A percentile compares a stretch with the other conserved stretches of the same genome.
phyloP scores from a whole-genome alignment of 2,329 filamentous ascomycete species.

The Raffaelea arxii region DNA sequence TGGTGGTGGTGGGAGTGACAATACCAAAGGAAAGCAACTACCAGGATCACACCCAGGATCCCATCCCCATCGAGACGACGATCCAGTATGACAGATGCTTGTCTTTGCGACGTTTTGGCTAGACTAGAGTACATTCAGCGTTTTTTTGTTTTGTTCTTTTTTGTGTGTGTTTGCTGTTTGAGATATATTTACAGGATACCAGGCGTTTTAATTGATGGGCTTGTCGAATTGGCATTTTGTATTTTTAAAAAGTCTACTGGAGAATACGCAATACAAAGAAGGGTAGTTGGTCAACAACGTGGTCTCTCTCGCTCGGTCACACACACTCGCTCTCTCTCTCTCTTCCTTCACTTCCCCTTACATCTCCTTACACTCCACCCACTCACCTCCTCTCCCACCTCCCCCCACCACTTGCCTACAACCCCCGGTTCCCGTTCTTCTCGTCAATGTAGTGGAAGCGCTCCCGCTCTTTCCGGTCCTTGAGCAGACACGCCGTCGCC shows the following conservation, averaged over 20 bases:
- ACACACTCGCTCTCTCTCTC: no score
- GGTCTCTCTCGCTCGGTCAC: no score
- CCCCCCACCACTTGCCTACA: conserved; percentile 23
- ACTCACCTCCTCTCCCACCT: neutral
- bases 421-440: conserved; percentile 52
- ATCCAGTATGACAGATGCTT: conserved; percentile 8
- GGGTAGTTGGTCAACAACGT: no score
- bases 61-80: no score
- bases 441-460: conserved; percentile 73
- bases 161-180: neutral
- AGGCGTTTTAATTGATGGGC: no score
- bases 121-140: neutral
- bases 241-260: no score
- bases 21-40: conserved; percentile 7
- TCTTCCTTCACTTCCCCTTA: no score
- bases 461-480: conserved; percentile 71
- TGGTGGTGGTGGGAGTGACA: neutral
- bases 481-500: conserved; percentile 64
- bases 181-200: no score
- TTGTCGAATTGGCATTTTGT: no score
- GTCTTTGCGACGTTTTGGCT: no score
- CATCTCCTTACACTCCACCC: conserved; percentile 1
- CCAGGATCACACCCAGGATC: no score
- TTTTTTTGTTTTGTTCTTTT: neutral
- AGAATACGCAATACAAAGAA: no score